Conservation (phyloP, 2,329 filamentous ascomycete species). For the Aspergillus sp. region DNA sequence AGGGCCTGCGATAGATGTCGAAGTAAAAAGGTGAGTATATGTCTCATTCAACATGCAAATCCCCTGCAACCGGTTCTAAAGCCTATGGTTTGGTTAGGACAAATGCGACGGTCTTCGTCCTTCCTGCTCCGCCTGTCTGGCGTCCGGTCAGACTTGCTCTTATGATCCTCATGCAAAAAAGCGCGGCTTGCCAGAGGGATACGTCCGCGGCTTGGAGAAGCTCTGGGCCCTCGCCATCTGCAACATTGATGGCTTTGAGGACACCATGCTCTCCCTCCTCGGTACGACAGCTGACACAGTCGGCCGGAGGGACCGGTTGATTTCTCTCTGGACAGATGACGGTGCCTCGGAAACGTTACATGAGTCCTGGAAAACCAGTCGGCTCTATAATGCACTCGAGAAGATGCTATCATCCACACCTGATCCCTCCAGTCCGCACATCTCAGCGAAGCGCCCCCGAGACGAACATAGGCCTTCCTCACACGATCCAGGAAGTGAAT, state of each 20-base stretch:
- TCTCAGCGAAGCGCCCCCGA: constrained; percentile 35
- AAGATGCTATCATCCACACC: constrained; percentile 40
- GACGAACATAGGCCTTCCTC: constrained; percentile 27
- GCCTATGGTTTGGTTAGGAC: constrained; percentile 24
- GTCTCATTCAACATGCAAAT: neutral
- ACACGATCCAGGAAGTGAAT: constrained; percentile 20
- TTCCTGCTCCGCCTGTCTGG: constrained; percentile 43
- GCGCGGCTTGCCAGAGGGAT: constrained; percentile 47
- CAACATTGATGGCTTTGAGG: constrained; percentile 47
- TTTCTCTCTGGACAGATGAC: constrained; percentile 43
- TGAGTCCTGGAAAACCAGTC: constrained; percentile 46
- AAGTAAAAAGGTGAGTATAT: constrained; percentile 39
- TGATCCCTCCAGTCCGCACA: constrained; percentile 22
- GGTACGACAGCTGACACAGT: constrained; percentile 35
- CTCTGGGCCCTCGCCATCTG: constrained; percentile 46
- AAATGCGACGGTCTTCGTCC: constrained; percentile 47
- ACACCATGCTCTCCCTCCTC: constrained; percentile 39
- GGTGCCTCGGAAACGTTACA: constrained; percentile 43
- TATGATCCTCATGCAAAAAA: constrained; percentile 48
- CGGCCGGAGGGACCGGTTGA: constrained; percentile 32
- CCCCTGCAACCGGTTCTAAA: neutral
- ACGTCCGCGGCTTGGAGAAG: constrained; percentile 48
- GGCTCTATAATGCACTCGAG: constrained; percentile 40
- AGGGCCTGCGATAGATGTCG: constrained; percentile 48
- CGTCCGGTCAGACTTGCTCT: constrained; percentile 40